Evolutionary conservation across 106 monocot genomes (phyloP).

Genomic region (Cymbidium sinense): DNA sequence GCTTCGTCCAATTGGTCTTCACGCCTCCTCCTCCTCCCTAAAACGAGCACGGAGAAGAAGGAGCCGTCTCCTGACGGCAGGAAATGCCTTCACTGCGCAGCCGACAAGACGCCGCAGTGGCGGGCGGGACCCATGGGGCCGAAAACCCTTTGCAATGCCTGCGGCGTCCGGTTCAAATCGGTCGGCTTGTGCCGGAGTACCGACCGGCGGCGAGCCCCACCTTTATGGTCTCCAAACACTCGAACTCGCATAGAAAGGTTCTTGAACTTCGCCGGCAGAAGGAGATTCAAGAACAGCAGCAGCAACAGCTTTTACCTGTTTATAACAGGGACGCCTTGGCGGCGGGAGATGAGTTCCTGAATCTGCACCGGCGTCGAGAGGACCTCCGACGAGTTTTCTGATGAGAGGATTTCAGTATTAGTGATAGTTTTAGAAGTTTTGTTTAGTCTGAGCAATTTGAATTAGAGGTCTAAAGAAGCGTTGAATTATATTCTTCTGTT

Average conservation of each 20-base stretch:
- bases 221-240: slow-evolving; percentile 49
- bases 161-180: slow-evolving; percentile 85
- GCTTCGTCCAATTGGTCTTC: slow-evolving; percentile 57
- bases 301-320: neutral
- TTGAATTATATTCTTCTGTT: too few species aligned
- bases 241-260: slow-evolving; percentile 79
- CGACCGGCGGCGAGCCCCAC: slow-evolving; percentile 85
- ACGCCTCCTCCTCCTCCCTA: slow-evolving; percentile 35
- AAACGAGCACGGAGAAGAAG: slow-evolving; percentile 14
- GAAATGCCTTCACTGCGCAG: slow-evolving; percentile 72
- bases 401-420: too few species aligned
- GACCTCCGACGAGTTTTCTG: too few species aligned
- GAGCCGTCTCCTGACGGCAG: slow-evolving; percentile 29
- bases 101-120: slow-evolving; percentile 94
- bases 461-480: neutral
- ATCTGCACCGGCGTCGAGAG: slow-evolving; percentile 14
- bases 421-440: neutral
- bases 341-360: slow-evolving; percentile 30
- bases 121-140: slow-evolving; percentile 85
- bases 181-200: slow-evolving; percentile 79
- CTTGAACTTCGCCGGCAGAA: slow-evolving; percentile 69
- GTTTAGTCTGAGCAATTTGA: slow-evolving; percentile 9
- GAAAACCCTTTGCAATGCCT: slow-evolving; percentile 92
- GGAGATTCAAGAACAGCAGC: slow-evolving; percentile 28
- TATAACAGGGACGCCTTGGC: neutral